Evolutionary conservation across 805 yeast species (phyloP).

Genomic region (Helenozyma rhizophorensis): DNA sequence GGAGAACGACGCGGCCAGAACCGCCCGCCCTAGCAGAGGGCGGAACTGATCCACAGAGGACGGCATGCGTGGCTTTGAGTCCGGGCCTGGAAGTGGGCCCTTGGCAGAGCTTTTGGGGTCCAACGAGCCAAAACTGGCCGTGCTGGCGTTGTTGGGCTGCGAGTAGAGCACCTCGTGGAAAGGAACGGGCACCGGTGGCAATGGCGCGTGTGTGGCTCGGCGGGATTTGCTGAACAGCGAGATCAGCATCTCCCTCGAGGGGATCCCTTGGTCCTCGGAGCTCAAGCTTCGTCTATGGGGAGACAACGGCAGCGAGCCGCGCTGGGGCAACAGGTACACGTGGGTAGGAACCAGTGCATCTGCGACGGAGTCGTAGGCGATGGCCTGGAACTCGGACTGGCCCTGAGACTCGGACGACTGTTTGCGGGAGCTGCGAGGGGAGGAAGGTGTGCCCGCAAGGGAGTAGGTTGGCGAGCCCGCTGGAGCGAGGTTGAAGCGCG

Average conservation of each 20-base stretch:
- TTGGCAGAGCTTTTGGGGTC: conserved; percentile 6
- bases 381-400: conserved; percentile 29
- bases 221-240: neutral
- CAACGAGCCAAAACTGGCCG: conserved; percentile 10
- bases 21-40: too few relatives aligned
- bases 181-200: neutral
- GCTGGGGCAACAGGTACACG: conserved; percentile 11
- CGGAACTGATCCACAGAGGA: too few relatives aligned
- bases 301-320: neutral
- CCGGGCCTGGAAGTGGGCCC: too few relatives aligned
- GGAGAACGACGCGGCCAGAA: too few relatives aligned
- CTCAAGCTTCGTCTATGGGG: neutral
- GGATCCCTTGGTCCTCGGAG: neutral
- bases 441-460: neutral
- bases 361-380: conserved; percentile 30
- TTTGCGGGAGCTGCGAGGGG: conserved; percentile 1
- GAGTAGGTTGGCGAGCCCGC: conserved; percentile 1
- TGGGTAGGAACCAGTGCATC: conserved; percentile 26
- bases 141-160: conserved; percentile 3
- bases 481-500: conserved; percentile 18
- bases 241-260: too few relatives aligned
- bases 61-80: too few relatives aligned
- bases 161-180: conserved; percentile 1
- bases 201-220: too few relatives aligned
- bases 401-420: neutral